Base-by-base conservation (phyloP, 2,329 filamentous ascomycete genomes). In the Paraphaeosphaeria minitans region DNA sequence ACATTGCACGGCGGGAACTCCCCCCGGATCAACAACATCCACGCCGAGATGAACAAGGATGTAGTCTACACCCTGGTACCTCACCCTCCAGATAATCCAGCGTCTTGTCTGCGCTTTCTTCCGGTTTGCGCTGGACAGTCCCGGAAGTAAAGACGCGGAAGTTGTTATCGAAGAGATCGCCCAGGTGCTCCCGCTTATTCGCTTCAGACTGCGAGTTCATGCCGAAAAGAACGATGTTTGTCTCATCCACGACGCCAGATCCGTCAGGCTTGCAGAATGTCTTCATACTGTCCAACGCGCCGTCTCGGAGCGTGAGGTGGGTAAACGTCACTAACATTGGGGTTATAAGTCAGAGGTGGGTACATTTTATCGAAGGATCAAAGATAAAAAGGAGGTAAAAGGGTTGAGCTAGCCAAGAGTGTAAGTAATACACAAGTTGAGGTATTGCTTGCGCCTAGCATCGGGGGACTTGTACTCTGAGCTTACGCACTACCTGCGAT, bases 251-350 rank as follows among this genome's bases (percentile, higher is more conserved):
- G 9, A 65, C 62, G 3, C 57, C 57, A 16, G 55, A 42, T n/a
- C 60, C 60, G 29, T 63, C 55, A 8, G 49, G 55, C 21, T 55
- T 49, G 3, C 46, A 48, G 50, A 64, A 64, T 14, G 21, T 6
- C n/a, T 53, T 58, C 62, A 64, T 64, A 21, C 48, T 52, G 4
- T 61, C 46, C 22, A 63, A 50, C 21, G 58, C 53, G 13, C 56
- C 61, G 16, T 53, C 47, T 21, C 46, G 59, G 31, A 61, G 56
- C n/a, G 64, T 62, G 12, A 67, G 27, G 45, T 68, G 66, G 35
- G 66, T 67, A 52, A 69, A 64, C 42, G 65, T 66, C 64, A 69
- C n/a, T n/a, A n/a, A n/a, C n/a, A n/a, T n/a, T n/a, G n/a, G n/a
- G n/a, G n/a, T n/a, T n/a, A n/a, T n/a, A n/a, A n/a, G n/a, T n/a